These are phyloP conservation scores for Wickerhamiella kurtzmanii DNA, from an alignment of 805 yeast genomes.

Conservation along the genomic window DNA sequence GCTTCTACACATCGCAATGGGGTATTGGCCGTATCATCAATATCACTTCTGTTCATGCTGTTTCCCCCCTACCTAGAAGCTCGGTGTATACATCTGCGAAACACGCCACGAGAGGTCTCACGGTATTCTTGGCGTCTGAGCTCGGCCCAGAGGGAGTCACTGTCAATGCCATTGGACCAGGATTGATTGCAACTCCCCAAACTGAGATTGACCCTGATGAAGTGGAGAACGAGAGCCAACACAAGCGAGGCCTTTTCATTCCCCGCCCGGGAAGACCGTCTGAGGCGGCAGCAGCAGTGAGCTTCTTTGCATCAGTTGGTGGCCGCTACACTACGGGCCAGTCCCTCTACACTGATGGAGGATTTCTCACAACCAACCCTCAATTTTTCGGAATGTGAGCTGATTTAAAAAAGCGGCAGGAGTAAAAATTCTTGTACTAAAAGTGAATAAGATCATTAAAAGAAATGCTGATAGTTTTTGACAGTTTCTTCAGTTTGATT, in stretches of 20 bases:
- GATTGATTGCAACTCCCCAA: conserved; percentile 13
- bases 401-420: no score
- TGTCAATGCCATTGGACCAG: conserved; percentile 14
- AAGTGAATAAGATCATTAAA: no score
- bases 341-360: conserved; percentile 12
- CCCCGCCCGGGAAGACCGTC: conserved; percentile 14
- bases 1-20: conserved; percentile 10
- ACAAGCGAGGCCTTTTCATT: conserved; percentile 3
- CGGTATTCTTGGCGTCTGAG: conserved; percentile 11
- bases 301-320: conserved; percentile 9
- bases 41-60: conserved; percentile 13
- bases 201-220: conserved; percentile 12
- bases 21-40: conserved; percentile 14
- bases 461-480: no score
- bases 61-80: conserved; percentile 11
- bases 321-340: conserved; percentile 14
- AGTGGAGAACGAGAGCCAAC: conserved; percentile 7
- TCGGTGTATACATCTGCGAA: conserved; percentile 11
- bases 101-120: conserved; percentile 13
- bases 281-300: conserved; percentile 9
- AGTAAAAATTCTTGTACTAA: no score
- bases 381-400: conserved; percentile 11
- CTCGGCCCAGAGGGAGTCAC: conserved; percentile 14
- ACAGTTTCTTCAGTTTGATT: no score
- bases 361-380: conserved; percentile 11